Evolutionary conservation across 2,329 filamentous ascomycete species (phyloP).

Genomic region (Ilyonectria mors-panacis): DNA sequence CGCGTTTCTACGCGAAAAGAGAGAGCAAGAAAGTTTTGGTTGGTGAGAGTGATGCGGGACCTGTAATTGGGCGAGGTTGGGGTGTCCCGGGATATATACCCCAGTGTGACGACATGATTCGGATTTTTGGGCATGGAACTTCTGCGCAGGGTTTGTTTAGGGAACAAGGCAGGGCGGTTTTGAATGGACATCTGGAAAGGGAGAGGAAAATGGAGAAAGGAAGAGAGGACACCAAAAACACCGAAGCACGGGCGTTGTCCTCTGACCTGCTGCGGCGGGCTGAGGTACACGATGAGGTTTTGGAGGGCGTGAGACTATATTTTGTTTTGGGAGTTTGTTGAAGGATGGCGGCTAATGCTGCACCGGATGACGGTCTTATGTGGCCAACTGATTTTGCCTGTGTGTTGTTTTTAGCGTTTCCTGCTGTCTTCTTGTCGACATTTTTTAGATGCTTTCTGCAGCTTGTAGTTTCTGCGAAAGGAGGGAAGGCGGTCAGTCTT

Average conservation of each 20-base stretch:
- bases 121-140: conserved; percentile 29
- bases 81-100: conserved; percentile 51
- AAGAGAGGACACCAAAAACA: conserved; percentile 10
- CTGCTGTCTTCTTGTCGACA: conserved; percentile 29
- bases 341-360: conserved; percentile 7
- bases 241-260: conserved; percentile 4
- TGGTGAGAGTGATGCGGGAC: conserved; percentile 16
- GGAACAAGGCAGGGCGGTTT: conserved; percentile 20
- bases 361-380: conserved; percentile 23
- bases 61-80: conserved; percentile 33
- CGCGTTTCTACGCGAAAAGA: conserved; percentile 15
- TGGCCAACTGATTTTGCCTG: conserved; percentile 32
- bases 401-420: conserved; percentile 30
- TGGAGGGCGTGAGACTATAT: conserved; percentile 9
- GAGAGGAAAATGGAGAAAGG: conserved; percentile 23
- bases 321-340: conserved; percentile 26
- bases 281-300: neutral
- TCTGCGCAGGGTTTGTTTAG: conserved; percentile 21
- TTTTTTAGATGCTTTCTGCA: conserved; percentile 35
- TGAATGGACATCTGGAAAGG: conserved; percentile 31
- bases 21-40: conserved; percentile 5
- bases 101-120: conserved; percentile 40
- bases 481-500: conserved; percentile 30
- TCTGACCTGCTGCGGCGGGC: conserved; percentile 1
- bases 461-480: conserved; percentile 28